Evolutionary conservation across 352 stramenopile species (phyloP).

Genomic region (Phytophthora pistaciae): DNA sequence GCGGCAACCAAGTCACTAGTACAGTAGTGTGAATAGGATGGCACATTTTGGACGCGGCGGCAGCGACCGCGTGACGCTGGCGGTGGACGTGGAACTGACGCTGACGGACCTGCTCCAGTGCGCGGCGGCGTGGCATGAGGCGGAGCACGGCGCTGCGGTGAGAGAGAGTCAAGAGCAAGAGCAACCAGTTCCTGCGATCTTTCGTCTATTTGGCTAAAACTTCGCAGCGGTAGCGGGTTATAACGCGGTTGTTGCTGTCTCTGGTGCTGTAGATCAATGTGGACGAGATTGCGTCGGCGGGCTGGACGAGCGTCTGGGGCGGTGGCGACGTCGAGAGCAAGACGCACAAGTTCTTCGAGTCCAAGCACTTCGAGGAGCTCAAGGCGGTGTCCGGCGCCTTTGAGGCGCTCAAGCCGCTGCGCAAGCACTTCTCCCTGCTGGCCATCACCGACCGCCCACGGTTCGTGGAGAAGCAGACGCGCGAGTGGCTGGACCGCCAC

Average conservation of each 20-base stretch:
- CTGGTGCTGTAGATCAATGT: constrained; percentile 34
- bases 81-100: constrained; percentile 75
- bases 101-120: constrained; percentile 58
- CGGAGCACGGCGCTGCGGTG: constrained; percentile 48
- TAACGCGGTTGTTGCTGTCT: not conserved
- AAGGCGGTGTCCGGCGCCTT: constrained; percentile 33
- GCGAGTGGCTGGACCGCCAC: constrained; percentile 76
- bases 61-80: constrained; percentile 55
- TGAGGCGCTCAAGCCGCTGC: constrained; percentile 63
- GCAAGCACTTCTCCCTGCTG: constrained; percentile 70
- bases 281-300: constrained; percentile 16
- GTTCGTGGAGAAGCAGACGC: constrained; percentile 67
- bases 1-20: not conserved
- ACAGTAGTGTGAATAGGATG: constrained; percentile 7
- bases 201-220: not conserved
- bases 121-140: constrained; percentile 64
- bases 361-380: constrained; percentile 55
- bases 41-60: constrained; percentile 35
- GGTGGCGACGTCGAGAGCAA: constrained; percentile 32
- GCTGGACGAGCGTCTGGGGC: constrained; percentile 50
- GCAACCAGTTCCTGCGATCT: constrained; percentile 4
- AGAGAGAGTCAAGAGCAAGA: not conserved
- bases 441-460: constrained; percentile 71
- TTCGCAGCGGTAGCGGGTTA: not conserved
- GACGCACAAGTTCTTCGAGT: constrained; percentile 60